Evolutionary conservation across 371 early-diverging fungal species (phyloP).

Genomic region (Saksenaea oblongispora): DNA sequence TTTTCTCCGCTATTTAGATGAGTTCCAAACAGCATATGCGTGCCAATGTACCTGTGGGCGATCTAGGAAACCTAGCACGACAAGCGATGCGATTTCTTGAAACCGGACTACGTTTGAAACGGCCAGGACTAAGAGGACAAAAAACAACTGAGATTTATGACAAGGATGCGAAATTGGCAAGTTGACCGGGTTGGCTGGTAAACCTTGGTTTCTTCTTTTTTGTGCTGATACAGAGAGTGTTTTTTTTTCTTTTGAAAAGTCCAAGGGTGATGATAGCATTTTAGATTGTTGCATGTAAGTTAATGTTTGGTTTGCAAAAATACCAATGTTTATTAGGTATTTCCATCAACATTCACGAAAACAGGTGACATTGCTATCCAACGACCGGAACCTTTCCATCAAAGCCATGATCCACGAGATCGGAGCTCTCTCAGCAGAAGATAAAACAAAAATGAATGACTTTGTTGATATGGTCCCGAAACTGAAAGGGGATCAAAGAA

Average conservation of each 20-base stretch:
- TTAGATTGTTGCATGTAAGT: slow-evolving; percentile 44
- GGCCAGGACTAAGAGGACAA: slow-evolving; percentile 30
- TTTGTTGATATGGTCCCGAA: slow-evolving; percentile 1
- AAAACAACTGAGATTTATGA: slow-evolving; percentile 26
- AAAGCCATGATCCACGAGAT: slow-evolving; percentile 49
- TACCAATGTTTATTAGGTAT: slow-evolving; percentile 14
- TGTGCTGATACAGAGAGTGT: neutral
- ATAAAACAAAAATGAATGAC: slow-evolving; percentile 15
- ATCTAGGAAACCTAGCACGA: slow-evolving; percentile 22
- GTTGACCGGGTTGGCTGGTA: neutral
- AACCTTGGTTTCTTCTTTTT: neutral
- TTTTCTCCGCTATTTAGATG: neutral
- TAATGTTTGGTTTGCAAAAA: neutral
- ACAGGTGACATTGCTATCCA: slow-evolving; percentile 30
- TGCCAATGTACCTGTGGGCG: neutral
- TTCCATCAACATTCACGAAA: slow-evolving; percentile 18
- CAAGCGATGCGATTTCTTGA: slow-evolving; percentile 41
- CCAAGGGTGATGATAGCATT: slow-evolving; percentile 38
- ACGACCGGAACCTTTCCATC: slow-evolving; percentile 45
- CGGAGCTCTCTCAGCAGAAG: slow-evolving; percentile 30
- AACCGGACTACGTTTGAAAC: slow-evolving; percentile 11
- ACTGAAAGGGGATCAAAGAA: neutral
- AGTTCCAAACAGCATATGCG: neutral
- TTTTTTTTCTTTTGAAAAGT: neutral
- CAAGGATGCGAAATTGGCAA: slow-evolving; percentile 11